Evolutionary conservation across 208 protist species (phyloP).

Genomic region (Trypanosoma conorhini): DNA sequence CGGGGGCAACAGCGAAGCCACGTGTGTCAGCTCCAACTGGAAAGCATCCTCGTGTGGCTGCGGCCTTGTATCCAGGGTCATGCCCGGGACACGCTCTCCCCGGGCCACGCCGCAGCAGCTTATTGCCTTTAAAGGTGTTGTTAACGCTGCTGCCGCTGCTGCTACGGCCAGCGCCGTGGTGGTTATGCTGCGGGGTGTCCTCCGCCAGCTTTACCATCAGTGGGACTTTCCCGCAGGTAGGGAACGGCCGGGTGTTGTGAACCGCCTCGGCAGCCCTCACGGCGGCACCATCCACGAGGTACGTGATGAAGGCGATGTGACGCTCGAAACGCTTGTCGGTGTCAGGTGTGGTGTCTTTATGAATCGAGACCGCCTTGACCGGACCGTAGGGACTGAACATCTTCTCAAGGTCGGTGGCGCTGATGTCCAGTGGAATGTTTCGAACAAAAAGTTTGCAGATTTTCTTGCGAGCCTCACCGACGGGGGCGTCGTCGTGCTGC

Average conservation of each 20-base stretch:
- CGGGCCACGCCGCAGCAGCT: background rate
- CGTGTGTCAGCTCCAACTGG: background rate
- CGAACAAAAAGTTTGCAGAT: conserved; percentile 86
- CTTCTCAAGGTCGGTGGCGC: conserved; percentile 32
- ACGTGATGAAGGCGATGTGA: conserved; percentile 82
- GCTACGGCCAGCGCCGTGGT: conserved; percentile 26
- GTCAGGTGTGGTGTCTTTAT: conserved; percentile 55
- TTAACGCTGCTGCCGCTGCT: background rate
- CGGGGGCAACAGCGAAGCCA: background rate
- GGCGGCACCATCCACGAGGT: conserved; percentile 54
- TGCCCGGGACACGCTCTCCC: background rate
- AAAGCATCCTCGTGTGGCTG: background rate
- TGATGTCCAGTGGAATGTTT: conserved; percentile 77
- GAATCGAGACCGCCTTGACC: conserved; percentile 59
- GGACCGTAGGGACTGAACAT: conserved; percentile 56
- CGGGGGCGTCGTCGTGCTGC: conserved; percentile 79
- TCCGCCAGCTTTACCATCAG: conserved; percentile 86
- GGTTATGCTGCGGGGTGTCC: conserved; percentile 44
- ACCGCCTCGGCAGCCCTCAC: conserved; percentile 55
- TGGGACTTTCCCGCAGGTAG: conserved; percentile 55
- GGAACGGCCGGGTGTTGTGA: conserved; percentile 79
- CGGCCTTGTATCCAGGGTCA: background rate
- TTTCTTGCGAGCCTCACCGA: conserved; percentile 59
- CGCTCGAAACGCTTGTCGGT: conserved; percentile 30
- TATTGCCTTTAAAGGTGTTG: background rate